Conservation (phyloP, 495 filamentous ascomycete genomes). For the Lichina pygmaea region DNA sequence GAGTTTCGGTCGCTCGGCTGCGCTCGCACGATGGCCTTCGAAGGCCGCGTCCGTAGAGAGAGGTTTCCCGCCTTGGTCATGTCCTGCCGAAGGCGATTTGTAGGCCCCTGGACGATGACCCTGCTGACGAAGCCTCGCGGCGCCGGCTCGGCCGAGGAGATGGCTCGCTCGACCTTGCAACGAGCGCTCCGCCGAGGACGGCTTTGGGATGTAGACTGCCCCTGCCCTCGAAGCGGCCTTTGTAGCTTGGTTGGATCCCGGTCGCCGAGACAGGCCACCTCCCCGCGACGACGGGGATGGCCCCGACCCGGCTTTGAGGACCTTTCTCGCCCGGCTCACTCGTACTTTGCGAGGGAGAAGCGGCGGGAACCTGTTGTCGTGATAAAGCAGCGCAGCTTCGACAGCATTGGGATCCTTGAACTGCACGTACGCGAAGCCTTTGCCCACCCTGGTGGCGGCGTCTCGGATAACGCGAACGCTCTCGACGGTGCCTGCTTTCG, state of each 20-base stretch:
- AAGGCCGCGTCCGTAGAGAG: constrained; percentile 45
- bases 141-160: constrained; percentile 58
- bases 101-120: constrained; percentile 9
- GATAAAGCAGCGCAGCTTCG: constrained; percentile 59
- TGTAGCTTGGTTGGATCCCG: neutral
- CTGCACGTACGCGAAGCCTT: constrained; percentile 95
- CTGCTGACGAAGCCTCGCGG: constrained; percentile 26
- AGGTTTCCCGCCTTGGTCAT: constrained; percentile 15
- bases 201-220: constrained; percentile 28
- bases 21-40: constrained; percentile 64
- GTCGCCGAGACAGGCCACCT: constrained; percentile 3
- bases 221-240: constrained; percentile 5
- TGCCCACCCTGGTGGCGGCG: constrained; percentile 67
- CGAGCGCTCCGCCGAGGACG: constrained; percentile 39
- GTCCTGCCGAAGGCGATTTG: constrained; percentile 5
- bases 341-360: constrained; percentile 71
- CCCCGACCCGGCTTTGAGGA: constrained; percentile 31
- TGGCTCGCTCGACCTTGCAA: constrained; percentile 53
- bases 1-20: constrained; percentile 13
- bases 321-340: constrained; percentile 57
- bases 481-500: constrained; percentile 57
- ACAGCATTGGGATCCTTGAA: constrained; percentile 75
- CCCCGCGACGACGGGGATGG: constrained; percentile 10
- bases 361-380: constrained; percentile 80
- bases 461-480: constrained; percentile 87